Conservation (phyloP, 208 protist genomes). For the Leishmania mexicana region DNA sequence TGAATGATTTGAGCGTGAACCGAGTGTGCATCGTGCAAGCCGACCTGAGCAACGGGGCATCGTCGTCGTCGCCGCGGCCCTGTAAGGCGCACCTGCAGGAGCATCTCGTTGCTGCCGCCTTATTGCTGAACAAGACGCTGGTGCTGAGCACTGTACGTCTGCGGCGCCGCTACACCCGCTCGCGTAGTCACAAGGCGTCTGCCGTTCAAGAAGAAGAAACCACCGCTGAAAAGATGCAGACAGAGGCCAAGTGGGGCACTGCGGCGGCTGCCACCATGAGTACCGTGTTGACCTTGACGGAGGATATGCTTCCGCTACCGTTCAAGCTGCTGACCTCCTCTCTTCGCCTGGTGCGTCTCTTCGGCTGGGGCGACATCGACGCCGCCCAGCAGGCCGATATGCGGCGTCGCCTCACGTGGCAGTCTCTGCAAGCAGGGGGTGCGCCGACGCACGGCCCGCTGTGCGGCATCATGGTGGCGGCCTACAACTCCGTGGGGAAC, state of each 20-base stretch:
- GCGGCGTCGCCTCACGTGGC: constrained; percentile 29
- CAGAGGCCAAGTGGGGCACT: background rate
- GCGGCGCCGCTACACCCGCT: constrained; percentile 13
- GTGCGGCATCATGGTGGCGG: constrained; percentile 53
- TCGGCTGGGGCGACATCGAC: constrained; percentile 60
- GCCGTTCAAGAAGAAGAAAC: background rate
- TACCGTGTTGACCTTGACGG: constrained; percentile 36
- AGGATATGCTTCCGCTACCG: constrained; percentile 45
- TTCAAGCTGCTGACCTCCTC: constrained; percentile 80
- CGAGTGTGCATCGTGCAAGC: constrained; percentile 52
- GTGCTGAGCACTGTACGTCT: constrained; percentile 57
- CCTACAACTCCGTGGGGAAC: constrained; percentile 52
- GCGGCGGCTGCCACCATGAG: background rate
- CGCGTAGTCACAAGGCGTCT: background rate
- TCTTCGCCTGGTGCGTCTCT: constrained; percentile 78
- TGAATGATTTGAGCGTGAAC: constrained; percentile 81
- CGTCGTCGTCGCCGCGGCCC: background rate
- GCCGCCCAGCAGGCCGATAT: constrained; percentile 25
- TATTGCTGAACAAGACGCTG: constrained; percentile 82
- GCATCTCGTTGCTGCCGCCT: constrained; percentile 60
- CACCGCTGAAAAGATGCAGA: background rate
- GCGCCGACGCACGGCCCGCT: constrained; percentile 26
- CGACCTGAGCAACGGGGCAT: background rate
- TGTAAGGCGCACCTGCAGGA: constrained; percentile 46
- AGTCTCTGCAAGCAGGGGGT: constrained; percentile 24